These are phyloP conservation scores for Oryza rufipogon DNA, from an alignment of 176 grass and related monocot genomes.

Conservation along the genomic window DNA sequence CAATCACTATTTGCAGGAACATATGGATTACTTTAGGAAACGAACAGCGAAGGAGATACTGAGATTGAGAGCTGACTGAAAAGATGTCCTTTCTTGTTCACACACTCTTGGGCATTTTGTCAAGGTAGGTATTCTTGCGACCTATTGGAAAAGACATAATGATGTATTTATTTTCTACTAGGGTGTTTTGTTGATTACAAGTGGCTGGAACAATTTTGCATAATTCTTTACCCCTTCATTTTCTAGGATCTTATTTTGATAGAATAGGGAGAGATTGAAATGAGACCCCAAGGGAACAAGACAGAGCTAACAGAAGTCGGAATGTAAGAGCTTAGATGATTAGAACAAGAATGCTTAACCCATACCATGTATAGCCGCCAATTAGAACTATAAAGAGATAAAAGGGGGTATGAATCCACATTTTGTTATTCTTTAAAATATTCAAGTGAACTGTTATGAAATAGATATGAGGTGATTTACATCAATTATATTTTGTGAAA, in stretches of 20 bases:
- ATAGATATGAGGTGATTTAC: not conserved
- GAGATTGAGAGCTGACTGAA: slow-evolving; percentile 74
- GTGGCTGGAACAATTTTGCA: slow-evolving; percentile 1
- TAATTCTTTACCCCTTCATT: not conserved
- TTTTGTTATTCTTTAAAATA: not conserved
- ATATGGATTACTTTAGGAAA: slow-evolving; percentile 88
- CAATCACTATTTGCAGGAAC: slow-evolving; percentile 50
- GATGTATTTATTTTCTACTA: not conserved
- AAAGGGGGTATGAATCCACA: not conserved
- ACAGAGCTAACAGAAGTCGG: not conserved
- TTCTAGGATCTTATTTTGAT: slow-evolving; percentile 34
- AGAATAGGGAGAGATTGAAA: slow-evolving; percentile 2
- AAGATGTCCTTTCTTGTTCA: not conserved
- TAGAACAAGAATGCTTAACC: not conserved
- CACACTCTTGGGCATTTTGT: slow-evolving; percentile 12
- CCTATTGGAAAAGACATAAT: not conserved
- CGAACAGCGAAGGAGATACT: slow-evolving; percentile 83
- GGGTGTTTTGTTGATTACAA: slow-evolving; percentile 23
- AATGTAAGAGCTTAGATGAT: too few species aligned
- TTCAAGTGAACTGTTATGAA: not conserved
- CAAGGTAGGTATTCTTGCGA: slow-evolving; percentile 26
- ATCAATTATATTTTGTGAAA: not conserved
- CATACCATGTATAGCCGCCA: not conserved
- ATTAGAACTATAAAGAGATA: not conserved
- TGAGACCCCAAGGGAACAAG: not conserved